A percentile compares a stretch with the other conserved stretches of the same genome.
These are phyloP conservation scores for Neoboletus subvelutipes DNA, from an alignment of 768 basidiomycete genomes.

Conservation along the genomic window DNA sequence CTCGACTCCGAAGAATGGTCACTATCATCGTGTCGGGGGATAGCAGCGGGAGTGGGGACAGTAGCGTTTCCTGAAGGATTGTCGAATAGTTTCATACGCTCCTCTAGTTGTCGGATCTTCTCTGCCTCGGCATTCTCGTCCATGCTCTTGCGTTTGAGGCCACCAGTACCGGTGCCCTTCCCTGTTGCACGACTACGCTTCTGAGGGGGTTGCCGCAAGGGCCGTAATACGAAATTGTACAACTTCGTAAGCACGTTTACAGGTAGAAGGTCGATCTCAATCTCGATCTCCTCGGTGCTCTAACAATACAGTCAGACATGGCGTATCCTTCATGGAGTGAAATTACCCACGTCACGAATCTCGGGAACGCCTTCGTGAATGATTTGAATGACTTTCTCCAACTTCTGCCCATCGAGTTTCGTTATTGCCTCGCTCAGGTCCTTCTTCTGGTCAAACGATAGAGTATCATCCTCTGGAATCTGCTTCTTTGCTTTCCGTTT, in stretches of 20 bases:
- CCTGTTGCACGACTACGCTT: conserved; percentile 60
- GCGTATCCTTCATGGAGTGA: conserved; percentile 10
- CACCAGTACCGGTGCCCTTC: conserved; percentile 85
- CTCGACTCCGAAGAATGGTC: conserved; percentile 81
- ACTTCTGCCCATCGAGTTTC: conserved; percentile 74
- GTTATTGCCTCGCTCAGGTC: conserved; percentile 94
- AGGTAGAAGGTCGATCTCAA: conserved; percentile 94
- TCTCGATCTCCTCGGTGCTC: conserved; percentile 97
- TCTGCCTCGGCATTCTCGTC: conserved; percentile 95
- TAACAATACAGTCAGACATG: conserved; percentile 34
- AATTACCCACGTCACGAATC: conserved; percentile 78
- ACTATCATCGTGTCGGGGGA: conserved; percentile 46
- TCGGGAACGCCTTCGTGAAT: conserved; percentile 94
- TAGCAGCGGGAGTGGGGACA: conserved; percentile 36
- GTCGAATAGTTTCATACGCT: conserved; percentile 83
- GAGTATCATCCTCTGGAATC: conserved; percentile 71
- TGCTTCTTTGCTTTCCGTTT: conserved; percentile 67
- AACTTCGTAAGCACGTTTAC: conserved; percentile 84
- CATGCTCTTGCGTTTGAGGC: conserved; percentile 92
- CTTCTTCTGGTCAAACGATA: conserved; percentile 97
- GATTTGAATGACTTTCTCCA: conserved; percentile 91
- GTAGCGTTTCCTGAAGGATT: conserved; percentile 44
- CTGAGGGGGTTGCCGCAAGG: conserved; percentile 63
- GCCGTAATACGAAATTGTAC: conserved; percentile 92
- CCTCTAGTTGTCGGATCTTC: conserved; percentile 90